Evolutionary conservation across 2,329 filamentous ascomycete species (phyloP).

Genomic region (Daldinia sp.): DNA sequence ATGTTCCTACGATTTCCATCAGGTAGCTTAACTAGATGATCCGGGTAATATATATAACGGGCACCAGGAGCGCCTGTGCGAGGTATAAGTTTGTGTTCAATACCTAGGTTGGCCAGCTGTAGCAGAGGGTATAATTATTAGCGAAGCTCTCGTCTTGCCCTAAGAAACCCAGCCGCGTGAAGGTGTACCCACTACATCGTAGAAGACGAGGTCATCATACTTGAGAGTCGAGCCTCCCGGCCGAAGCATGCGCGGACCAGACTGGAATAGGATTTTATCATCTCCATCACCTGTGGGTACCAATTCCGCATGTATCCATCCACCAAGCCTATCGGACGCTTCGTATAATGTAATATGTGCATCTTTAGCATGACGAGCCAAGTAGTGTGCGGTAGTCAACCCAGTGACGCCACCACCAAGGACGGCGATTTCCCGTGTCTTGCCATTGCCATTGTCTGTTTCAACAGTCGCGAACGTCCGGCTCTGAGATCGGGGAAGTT

Average conservation of each 20-base stretch:
- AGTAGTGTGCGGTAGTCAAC: conserved; percentile 80
- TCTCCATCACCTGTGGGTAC: conserved; percentile 69
- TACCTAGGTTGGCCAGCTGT: conserved; percentile 68
- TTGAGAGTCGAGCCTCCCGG: conserved; percentile 56
- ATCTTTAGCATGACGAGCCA: conserved; percentile 73
- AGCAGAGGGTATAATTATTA: conserved; percentile 28
- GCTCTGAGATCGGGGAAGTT: conserved; percentile 7
- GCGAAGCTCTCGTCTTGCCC: conserved; percentile 10
- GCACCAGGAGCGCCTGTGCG: conserved; percentile 59
- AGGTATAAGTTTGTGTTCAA: conserved; percentile 68
- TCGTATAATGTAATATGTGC: conserved; percentile 87
- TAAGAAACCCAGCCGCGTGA: not conserved
- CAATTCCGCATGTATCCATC: conserved; percentile 81
- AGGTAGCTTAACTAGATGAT: conserved; percentile 74
- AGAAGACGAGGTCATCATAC: conserved; percentile 74
- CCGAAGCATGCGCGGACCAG: conserved; percentile 82
- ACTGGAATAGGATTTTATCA: conserved; percentile 78
- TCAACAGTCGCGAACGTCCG: conserved; percentile 39
- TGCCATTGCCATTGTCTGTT: conserved; percentile 13
- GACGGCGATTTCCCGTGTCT: conserved; percentile 67
- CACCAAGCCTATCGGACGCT: conserved; percentile 75
- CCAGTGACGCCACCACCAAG: conserved; percentile 88
- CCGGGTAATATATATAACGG: conserved; percentile 89
- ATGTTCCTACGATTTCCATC: conserved; percentile 31
- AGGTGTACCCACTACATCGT: conserved; percentile 72